A percentile compares a stretch with the other conserved stretches of the same genome.
Conservation (phyloP, 345 rosid species). For the Hypericum perforatum region DNA sequence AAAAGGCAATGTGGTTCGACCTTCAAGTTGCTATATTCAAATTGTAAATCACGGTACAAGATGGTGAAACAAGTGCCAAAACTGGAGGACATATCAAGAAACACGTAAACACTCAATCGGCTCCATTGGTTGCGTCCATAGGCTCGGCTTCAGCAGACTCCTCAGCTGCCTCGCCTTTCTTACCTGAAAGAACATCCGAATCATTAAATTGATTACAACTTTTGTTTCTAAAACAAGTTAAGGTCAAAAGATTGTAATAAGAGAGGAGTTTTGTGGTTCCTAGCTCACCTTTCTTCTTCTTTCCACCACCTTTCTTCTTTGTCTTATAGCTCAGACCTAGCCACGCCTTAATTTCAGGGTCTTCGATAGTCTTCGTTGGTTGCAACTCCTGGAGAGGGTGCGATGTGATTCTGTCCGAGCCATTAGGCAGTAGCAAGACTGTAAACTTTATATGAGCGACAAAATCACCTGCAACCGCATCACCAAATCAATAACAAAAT, state of each 20-base stretch:
- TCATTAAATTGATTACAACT: too few relatives aligned
- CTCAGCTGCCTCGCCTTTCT: constrained; percentile 62
- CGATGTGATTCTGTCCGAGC: constrained; percentile 82
- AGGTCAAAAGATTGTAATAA: not conserved
- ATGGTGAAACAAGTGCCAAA: too few relatives aligned
- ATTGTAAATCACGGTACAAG: too few relatives aligned
- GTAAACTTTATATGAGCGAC: constrained; percentile 94
- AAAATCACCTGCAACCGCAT: constrained; percentile 47
- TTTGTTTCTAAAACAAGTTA: not conserved
- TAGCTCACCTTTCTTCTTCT: constrained; percentile 84
- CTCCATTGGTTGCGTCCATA: constrained; percentile 47
- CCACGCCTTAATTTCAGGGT: constrained; percentile 96
- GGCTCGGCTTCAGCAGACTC: constrained; percentile 52
- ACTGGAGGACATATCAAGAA: too few relatives aligned
- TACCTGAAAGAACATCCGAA: constrained; percentile 32
- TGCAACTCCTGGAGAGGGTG: constrained; percentile 71
- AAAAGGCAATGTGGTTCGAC: too few relatives aligned
- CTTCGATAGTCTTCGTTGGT: constrained; percentile 62
- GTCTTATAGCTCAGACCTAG: constrained; percentile 78
- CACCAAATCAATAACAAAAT: not conserved
- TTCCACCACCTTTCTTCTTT: constrained; percentile 96
- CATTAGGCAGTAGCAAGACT: constrained; percentile 87
- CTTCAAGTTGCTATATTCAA: too few relatives aligned
- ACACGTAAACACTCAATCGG: not conserved
- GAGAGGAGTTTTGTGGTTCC: too few relatives aligned